Evolutionary conservation across 1,139 yeast genomes (phyloP), one percentile per base, ranked within the genome.

Genomic region (Scheffersomyces illinoinensis): DNA sequence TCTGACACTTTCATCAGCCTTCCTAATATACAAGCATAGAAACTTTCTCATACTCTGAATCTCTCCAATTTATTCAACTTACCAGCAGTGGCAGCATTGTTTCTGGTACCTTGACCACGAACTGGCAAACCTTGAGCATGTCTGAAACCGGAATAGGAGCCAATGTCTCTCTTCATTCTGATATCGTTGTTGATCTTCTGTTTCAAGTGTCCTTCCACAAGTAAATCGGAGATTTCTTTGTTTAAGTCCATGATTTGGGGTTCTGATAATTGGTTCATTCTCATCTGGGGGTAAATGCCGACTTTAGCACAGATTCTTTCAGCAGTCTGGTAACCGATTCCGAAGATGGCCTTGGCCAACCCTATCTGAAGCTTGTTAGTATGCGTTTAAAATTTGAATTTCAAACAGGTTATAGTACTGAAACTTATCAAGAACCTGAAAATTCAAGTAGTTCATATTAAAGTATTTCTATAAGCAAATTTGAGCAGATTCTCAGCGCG

Each of bases 21-120:
- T 33, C 17, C 43, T 33, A 33, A 33, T 33, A 33, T 33, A 33
- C 43, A 33, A 33, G 43, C 17, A 33, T 33, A 17, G 43, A 33
- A 8, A 10, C 14, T 33, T 48, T 21, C 51, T 47, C 20, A 65
- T 58, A 67, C 62, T 83, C 78, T 64, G 61, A 57, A 65, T 78
- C 97, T 88, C 64, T 91, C 90, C 59, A 90, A 75, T 68, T 84
- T 87, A 76, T 95, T 95, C 75, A 93, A 84, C 75, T 86, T 89
- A 77, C 87, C 87, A 47, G 99, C 99, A 26, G 97, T 95, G 69
- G 83, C 83, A 43, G 96, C 97, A 72, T 95, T 95, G 63, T 90
- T 91, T 79, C 92, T 88, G 20, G 99, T 95, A 63, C 89, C 85
- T 81, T 95, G 99, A 69, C 99, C 99, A 71, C 90, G 88, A 50